These are phyloP conservation scores for Vitis rotundifolia DNA, from an alignment of 164 flowering plant species.

Conservation along the genomic window DNA sequence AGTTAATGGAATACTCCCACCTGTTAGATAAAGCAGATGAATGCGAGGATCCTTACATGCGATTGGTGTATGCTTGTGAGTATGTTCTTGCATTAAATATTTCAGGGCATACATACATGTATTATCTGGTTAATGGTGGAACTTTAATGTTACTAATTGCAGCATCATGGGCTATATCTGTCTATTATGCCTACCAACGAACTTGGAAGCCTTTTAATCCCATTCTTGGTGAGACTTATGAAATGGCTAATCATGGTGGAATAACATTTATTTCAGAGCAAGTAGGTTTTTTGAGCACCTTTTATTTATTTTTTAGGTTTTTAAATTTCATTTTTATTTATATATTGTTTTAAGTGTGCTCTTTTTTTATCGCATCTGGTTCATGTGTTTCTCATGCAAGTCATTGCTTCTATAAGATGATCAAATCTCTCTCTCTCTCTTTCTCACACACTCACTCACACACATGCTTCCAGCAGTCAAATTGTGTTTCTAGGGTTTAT, in stretches of 20 bases:
- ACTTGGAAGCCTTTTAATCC: slow-evolving; percentile 95
- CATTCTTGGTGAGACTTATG: slow-evolving; percentile 93
- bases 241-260: slow-evolving; percentile 76
- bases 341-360: not conserved
- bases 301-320: too few relatives aligned
- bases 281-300: slow-evolving; percentile 34
- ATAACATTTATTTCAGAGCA: slow-evolving; percentile 80
- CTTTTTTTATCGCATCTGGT: not conserved
- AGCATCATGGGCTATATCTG: slow-evolving; percentile 88
- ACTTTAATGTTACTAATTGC: slow-evolving; percentile 17
- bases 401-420: not conserved
- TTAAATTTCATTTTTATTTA: too few relatives aligned
- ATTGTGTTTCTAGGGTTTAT: not conserved
- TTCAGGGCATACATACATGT: not conserved
- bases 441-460: too few relatives aligned
- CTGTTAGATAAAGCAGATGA: slow-evolving; percentile 83
- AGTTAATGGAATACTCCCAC: slow-evolving; percentile 88
- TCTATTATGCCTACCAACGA: slow-evolving; percentile 70
- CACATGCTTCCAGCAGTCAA: too few relatives aligned
- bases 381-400: slow-evolving; percentile 1
- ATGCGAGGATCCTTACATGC: slow-evolving; percentile 92
- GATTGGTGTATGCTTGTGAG: slow-evolving; percentile 81
- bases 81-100: slow-evolving; percentile 6
- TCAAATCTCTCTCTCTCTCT: too few relatives aligned
- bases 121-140: not conserved